Conservation (phyloP, 306 rosid genomes). For the Trifolium repens region DNA sequence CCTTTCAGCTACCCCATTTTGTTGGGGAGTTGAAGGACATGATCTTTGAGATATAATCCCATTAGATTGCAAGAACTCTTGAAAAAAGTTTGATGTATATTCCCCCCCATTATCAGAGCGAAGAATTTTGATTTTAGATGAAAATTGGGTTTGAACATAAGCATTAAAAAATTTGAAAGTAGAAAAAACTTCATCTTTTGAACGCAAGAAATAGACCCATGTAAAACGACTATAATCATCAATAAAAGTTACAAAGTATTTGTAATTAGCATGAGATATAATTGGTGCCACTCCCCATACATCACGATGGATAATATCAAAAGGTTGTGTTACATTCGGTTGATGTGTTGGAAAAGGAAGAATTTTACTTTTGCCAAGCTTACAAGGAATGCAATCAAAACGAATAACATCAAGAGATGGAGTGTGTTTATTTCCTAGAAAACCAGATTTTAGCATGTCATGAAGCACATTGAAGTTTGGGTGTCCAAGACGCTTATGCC, state of each 20-base stretch:
- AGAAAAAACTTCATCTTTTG: background rate
- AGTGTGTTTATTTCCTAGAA: too few relatives aligned
- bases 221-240: background rate
- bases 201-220: background rate
- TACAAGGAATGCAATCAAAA: too few relatives aligned
- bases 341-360: background rate
- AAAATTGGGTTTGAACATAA: constrained; percentile 1
- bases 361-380: background rate
- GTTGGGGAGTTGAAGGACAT: too few relatives aligned
- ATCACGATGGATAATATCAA: background rate
- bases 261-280: background rate
- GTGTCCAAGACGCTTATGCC: too few relatives aligned
- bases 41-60: too few relatives aligned
- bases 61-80: too few relatives aligned
- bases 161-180: background rate
- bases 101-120: background rate
- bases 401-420: too few relatives aligned
- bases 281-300: background rate
- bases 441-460: too few relatives aligned
- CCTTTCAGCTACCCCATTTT: too few relatives aligned
- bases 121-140: background rate
- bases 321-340: background rate
- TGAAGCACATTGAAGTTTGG: too few relatives aligned
- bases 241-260: background rate
- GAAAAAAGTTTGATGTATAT: background rate